Base-by-base conservation (phyloP, 768 basidiomycete species). In the Russula foetens region DNA sequence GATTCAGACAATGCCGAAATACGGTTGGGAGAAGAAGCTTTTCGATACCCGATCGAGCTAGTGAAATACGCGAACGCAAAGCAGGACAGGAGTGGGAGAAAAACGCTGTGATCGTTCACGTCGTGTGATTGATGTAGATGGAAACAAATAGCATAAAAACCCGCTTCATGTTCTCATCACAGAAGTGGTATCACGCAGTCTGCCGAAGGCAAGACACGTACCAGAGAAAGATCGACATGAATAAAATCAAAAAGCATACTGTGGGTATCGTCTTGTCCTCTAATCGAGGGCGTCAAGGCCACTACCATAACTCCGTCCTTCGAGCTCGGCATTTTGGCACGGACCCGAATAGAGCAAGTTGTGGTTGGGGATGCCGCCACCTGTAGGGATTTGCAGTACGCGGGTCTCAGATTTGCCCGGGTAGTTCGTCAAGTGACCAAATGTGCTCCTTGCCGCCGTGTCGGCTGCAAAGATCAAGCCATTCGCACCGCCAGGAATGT, bases 371-470 rank as follows among this genome's bases (percentile, higher is more conserved):
- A 67, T 55, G 19, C 31, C 28, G 44, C 69, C 69, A 24, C 47
- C 58, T 12, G 67, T 67, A 33, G 69, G 69, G 28, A 70, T 69
- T 58, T 70, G 69, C 21, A 70, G 51, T 14, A 51, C 66, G 46
- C 23, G 50, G 7, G 69, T 70, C 60, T 62, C 60, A 9, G 39
- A 26, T 3, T 47, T 26, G 35, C 67, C 66, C 7, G 69, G 69
- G 60, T 68, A 70, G 15, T 49, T 50, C 38, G 67, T 68, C 59
- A 44, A 52, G 62, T 70, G 69, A 17, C 69, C 69, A 8, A n/a
- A 26, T n/a, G 26, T 15, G 45, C 62, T 59, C 39, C 56, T 49
- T n/a, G 6, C 35, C 29, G 62, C 7, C 15, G 56, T 58, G 61
- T 70, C 69, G 6, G 63, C 62, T 5, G 65, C 67, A 26, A 70